Conservation (phyloP, 164 flowering plant species). For the Protea cynaroides region DNA sequence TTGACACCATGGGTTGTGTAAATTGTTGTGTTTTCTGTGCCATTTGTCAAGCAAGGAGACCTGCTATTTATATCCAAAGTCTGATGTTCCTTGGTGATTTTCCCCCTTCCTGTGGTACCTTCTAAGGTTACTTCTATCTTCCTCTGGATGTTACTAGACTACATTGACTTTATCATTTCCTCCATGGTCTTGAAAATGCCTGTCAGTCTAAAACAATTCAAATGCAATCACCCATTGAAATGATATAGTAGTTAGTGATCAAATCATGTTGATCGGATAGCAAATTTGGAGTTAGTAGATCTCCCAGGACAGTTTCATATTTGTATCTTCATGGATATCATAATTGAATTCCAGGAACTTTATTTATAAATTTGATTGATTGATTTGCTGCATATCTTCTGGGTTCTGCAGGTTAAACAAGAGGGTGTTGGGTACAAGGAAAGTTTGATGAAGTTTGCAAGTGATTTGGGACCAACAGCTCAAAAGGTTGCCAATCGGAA, state of each 20-base stretch:
- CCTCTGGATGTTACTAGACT: not conserved
- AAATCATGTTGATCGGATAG: not conserved
- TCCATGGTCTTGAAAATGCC: not conserved
- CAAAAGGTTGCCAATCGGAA: conserved; percentile 44
- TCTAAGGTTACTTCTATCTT: not conserved
- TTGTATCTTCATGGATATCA: too few species aligned
- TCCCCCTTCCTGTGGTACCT: not conserved
- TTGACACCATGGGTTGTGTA: not conserved
- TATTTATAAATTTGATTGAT: not conserved
- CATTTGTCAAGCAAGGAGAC: too few species aligned
- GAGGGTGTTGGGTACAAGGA: conserved; percentile 33
- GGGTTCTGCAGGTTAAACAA: conserved; percentile 32
- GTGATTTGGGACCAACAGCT: conserved; percentile 61
- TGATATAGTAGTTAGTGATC: not conserved
- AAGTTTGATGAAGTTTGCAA: conserved; percentile 48
- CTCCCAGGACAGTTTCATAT: too few species aligned
- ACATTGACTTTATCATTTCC: too few species aligned
- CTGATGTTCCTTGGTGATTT: too few species aligned
- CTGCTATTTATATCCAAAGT: too few species aligned
- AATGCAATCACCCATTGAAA: not conserved
- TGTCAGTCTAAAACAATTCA: not conserved
- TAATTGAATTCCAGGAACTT: not conserved
- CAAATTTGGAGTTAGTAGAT: too few species aligned
- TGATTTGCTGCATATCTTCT: not conserved
- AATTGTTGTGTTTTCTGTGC: too few species aligned